Conservation (phyloP, 768 basidiomycete species). For the Tricholoma sp. region DNA sequence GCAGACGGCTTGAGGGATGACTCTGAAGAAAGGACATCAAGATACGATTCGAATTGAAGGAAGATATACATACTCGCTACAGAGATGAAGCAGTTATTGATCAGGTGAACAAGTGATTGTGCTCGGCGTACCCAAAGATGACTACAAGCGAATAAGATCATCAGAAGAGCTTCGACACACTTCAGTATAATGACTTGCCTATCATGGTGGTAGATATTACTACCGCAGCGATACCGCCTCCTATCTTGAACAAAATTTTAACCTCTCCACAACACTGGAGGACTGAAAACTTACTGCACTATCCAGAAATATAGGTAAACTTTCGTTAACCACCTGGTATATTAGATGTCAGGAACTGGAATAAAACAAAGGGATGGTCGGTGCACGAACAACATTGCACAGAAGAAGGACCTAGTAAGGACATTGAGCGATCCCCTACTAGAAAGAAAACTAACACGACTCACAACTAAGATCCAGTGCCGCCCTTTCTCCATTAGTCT, state of each 20-base stretch:
- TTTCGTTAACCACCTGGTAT: constrained; percentile 71
- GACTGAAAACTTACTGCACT: constrained; percentile 48
- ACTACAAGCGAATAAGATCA: constrained; percentile 35
- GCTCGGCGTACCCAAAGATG: constrained; percentile 68
- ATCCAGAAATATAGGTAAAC: constrained; percentile 79
- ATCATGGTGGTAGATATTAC: constrained; percentile 75
- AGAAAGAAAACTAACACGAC: constrained; percentile 12
- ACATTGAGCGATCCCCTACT: neutral
- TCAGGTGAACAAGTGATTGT: neutral
- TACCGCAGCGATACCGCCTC: constrained; percentile 71
- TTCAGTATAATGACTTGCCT: constrained; percentile 31
- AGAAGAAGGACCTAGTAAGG: constrained; percentile 70
- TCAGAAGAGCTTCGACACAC: constrained; percentile 3
- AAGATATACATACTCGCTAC: constrained; percentile 56
- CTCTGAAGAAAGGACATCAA: constrained; percentile 20
- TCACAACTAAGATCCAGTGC: constrained; percentile 92
- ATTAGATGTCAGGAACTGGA: constrained; percentile 3
- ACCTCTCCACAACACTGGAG: neutral
- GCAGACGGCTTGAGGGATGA: constrained; percentile 69
- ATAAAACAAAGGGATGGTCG: neutral
- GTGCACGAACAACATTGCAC: constrained; percentile 70
- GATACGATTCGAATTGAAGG: no score
- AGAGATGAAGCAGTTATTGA: constrained; percentile 24
- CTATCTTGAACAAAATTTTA: constrained; percentile 25
- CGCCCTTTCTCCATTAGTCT: constrained; percentile 58